phyloP scores from a whole-genome alignment of 345 rosid genomes.

The Pistacia atlantica region DNA sequence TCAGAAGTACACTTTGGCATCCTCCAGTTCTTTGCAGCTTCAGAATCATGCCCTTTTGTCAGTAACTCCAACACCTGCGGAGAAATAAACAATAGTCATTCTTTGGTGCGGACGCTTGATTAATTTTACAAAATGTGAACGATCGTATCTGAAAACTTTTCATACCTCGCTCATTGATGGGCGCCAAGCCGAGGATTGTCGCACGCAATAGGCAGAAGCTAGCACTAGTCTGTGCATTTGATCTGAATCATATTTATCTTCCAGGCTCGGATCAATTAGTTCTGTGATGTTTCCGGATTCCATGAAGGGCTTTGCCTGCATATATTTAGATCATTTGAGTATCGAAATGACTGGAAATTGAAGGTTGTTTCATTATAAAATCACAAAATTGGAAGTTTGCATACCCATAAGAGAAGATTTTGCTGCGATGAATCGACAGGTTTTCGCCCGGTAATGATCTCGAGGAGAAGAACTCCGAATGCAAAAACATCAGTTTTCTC shows the following conservation, averaged over 20 bases:
- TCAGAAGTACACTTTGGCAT: slow-evolving; percentile 60
- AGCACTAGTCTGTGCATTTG: slow-evolving; percentile 65
- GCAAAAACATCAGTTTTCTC: slow-evolving; percentile 94
- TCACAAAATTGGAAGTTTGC: neutral
- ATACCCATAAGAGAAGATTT: slow-evolving; percentile 87
- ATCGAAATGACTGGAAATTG: neutral
- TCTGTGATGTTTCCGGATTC: slow-evolving; percentile 63
- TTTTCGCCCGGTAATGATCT: slow-evolving; percentile 75
- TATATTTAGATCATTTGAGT: neutral
- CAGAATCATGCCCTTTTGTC: slow-evolving; percentile 53
- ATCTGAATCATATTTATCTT: slow-evolving; percentile 58
- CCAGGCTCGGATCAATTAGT: slow-evolving; percentile 66
- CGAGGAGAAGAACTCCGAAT: slow-evolving; percentile 84
- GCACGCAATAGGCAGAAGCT: slow-evolving; percentile 79
- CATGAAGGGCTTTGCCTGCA: slow-evolving; percentile 83
- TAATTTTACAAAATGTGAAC: no score
- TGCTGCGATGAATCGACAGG: slow-evolving; percentile 78
- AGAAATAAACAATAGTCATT: neutral
- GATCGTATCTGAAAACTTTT: no score
- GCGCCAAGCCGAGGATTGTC: slow-evolving; percentile 75
- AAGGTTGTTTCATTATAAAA: no score
- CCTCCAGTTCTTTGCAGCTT: slow-evolving; percentile 64
- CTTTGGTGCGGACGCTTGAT: no score
- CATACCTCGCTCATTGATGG: slow-evolving; percentile 85
- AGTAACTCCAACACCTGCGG: slow-evolving; percentile 75